Conservation (phyloP, 2,329 filamentous ascomycete genomes). For the Xylariaceae sp. region DNA sequence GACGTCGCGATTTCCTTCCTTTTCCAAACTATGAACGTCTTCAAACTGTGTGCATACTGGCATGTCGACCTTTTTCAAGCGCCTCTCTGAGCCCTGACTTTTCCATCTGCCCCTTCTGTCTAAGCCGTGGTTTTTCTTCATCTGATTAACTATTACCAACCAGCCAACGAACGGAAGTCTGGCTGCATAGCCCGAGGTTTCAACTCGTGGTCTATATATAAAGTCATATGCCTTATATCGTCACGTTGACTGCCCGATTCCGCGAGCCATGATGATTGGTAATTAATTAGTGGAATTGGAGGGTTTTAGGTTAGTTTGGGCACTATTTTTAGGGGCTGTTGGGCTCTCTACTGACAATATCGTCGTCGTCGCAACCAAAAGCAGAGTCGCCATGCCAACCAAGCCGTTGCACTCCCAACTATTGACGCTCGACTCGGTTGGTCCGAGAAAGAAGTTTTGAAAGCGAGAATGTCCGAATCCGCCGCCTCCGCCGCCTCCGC, state of each 20-base stretch:
- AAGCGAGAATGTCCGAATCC: slow-evolving; percentile 23
- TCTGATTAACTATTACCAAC: not conserved
- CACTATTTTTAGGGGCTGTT: not conserved
- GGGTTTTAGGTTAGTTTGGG: not conserved
- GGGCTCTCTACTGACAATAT: not conserved
- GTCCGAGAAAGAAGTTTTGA: not conserved
- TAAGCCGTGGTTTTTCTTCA: not conserved
- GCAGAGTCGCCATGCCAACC: not conserved
- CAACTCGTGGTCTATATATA: not conserved
- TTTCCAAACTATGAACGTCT: not conserved
- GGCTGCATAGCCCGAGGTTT: not conserved
- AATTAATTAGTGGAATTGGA: not conserved
- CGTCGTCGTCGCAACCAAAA: not conserved
- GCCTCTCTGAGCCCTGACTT: not conserved
- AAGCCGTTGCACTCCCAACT: not conserved
- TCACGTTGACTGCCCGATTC: not conserved
- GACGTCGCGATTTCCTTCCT: not conserved
- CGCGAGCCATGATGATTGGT: not conserved
- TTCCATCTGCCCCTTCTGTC: not conserved
- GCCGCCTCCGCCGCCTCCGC: slow-evolving; percentile 4
- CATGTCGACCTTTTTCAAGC: not conserved
- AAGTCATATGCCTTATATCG: not conserved
- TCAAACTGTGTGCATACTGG: not conserved
- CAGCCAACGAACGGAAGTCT: not conserved
- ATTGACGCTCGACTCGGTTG: not conserved